Percentiles rank a stretch among this genome's conserved stretches.
Conservation (phyloP, 2,329 filamentous ascomycete species). For the Lasiodiplodia theobromae region DNA sequence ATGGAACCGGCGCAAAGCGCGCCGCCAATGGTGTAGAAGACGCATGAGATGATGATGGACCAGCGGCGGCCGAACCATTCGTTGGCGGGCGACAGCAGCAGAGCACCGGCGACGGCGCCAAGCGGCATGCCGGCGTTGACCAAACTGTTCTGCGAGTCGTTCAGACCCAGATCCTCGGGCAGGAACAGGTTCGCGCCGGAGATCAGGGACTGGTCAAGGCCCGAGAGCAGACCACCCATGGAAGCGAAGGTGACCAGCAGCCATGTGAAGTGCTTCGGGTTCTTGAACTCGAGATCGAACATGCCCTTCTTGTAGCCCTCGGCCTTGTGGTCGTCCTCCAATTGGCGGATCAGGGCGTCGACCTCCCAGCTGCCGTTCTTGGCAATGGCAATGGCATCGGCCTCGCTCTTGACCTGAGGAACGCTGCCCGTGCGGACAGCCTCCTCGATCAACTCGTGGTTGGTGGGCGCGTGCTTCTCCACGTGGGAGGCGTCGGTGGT, state of each 20-base stretch:
- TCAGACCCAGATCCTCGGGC: conserved; percentile 64
- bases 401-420: conserved; percentile 17
- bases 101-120: conserved; percentile 73
- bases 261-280: conserved; percentile 72
- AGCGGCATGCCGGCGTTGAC: conserved; percentile 76
- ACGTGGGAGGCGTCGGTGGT: conserved; percentile 24
- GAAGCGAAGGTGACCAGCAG: conserved; percentile 74
- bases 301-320: conserved; percentile 48
- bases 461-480: conserved; percentile 19
- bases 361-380: conserved; percentile 48
- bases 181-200: conserved; percentile 74
- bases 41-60: conserved; percentile 72
- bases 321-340: conserved; percentile 49
- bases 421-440: conserved; percentile 26
- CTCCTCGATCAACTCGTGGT: conserved; percentile 18
- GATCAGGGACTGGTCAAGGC: conserved; percentile 76
- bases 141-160: conserved; percentile 64
- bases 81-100: conserved; percentile 71
- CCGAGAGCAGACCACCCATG: conserved; percentile 75
- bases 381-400: conserved; percentile 28
- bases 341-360: conserved; percentile 52
- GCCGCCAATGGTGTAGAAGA: conserved; percentile 74
- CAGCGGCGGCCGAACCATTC: conserved; percentile 71
- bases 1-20: conserved; percentile 72
- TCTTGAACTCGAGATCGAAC: conserved; percentile 65